Evolutionary conservation across 1,284 basidiomycete genomes (phyloP).

Genomic region (Ceratobasidium sp.): DNA sequence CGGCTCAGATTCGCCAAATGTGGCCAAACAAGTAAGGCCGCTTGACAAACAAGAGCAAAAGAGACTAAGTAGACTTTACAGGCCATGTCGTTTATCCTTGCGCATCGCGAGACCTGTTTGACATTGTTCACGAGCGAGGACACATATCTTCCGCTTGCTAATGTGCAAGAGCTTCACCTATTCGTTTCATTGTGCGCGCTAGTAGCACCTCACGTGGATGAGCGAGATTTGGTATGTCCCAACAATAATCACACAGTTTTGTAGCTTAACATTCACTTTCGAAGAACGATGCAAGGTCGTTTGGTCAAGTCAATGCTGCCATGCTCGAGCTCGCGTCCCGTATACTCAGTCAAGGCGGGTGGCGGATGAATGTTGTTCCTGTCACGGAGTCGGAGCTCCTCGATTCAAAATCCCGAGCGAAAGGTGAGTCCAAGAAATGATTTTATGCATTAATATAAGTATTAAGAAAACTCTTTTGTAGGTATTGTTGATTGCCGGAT

Average conservation of each 20-base stretch:
- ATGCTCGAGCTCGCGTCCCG: constrained; percentile 83
- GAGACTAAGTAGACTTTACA: constrained; percentile 55
- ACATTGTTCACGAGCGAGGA: constrained; percentile 82
- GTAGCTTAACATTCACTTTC: constrained; percentile 60
- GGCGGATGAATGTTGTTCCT: constrained; percentile 73
- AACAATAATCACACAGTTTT: no score
- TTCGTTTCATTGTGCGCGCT: constrained; percentile 78
- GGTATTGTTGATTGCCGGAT: constrained; percentile 49
- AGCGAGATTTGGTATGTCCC: constrained; percentile 78
- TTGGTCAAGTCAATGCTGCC: constrained; percentile 86
- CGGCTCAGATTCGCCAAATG: constrained; percentile 74
- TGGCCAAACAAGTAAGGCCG: constrained; percentile 71
- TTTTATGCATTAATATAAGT: background rate
- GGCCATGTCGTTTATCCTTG: constrained; percentile 81
- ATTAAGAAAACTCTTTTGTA: background rate
- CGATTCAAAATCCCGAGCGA: constrained; percentile 68
- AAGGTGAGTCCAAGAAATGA: constrained; percentile 61
- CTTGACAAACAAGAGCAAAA: background rate
- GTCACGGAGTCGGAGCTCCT: constrained; percentile 78
- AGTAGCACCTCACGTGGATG: constrained; percentile 77
- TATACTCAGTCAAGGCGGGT: constrained; percentile 76
- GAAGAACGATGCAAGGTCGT: constrained; percentile 55
- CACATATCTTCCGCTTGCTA: constrained; percentile 72
- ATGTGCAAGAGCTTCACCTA: constrained; percentile 82
- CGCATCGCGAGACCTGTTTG: constrained; percentile 84